Evolutionary conservation across 208 protist genomes (phyloP).

Genomic region (Trypanosoma grayi): DNA sequence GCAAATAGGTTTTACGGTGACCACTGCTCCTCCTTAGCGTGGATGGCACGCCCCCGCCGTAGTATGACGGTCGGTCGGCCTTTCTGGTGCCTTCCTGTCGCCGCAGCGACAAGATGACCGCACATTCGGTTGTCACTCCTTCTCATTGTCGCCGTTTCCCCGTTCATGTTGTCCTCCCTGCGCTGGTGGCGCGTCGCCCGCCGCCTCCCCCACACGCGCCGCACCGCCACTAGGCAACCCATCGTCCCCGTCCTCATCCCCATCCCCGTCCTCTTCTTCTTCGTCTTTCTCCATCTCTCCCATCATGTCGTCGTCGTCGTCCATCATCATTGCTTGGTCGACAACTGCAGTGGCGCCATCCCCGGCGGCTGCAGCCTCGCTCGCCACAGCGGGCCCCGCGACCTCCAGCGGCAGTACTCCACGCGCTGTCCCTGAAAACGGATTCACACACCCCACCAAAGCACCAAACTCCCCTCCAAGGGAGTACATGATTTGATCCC

Average conservation of each 20-base stretch:
- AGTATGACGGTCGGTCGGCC: no score
- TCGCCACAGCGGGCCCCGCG: constrained; percentile 14
- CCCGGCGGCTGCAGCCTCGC: not conserved
- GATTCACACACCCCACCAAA: constrained; percentile 76
- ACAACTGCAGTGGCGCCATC: not conserved
- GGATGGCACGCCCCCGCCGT: no score
- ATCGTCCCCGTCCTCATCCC: not conserved
- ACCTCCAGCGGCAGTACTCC: constrained; percentile 33
- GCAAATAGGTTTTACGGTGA: no score
- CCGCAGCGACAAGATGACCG: no score
- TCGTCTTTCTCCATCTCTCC: constrained; percentile 13
- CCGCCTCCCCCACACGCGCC: not conserved
- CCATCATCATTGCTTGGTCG: no score
- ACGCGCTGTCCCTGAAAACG: constrained; percentile 50
- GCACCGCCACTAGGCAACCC: not conserved
- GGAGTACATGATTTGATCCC: constrained; percentile 84
- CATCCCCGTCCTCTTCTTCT: constrained; percentile 8
- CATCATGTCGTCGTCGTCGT: constrained; percentile 9
- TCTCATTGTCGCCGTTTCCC: no score
- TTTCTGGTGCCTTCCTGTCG: no score
- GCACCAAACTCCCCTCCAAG: constrained; percentile 73
- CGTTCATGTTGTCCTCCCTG: no score
- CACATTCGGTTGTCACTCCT: no score
- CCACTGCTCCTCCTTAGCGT: no score
- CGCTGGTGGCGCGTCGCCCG: not conserved